Evolutionary conservation across 2,329 filamentous ascomycete species (phyloP).

Genomic region (Leptographium flavum): DNA sequence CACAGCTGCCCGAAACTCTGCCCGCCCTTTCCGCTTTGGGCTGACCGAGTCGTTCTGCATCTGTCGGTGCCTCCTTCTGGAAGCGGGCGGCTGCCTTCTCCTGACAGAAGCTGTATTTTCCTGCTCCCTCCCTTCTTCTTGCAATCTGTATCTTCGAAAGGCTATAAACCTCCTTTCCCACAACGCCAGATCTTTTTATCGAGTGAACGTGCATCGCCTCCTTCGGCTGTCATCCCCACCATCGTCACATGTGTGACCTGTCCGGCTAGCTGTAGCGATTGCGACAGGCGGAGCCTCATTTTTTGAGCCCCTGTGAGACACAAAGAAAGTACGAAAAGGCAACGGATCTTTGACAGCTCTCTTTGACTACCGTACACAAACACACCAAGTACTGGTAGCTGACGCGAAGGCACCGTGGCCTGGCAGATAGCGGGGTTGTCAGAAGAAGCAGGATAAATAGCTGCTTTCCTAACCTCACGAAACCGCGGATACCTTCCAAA

Average conservation of each 20-base stretch:
- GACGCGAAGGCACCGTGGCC: not conserved
- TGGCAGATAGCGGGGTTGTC: not conserved
- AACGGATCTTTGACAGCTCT: not conserved
- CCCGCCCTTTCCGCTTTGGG: conserved; percentile 9
- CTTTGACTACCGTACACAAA: not conserved
- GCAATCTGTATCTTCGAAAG: not conserved
- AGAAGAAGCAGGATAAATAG: not conserved
- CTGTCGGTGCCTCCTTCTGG: conserved; percentile 8
- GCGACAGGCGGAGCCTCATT: no score
- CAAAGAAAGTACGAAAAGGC: no score
- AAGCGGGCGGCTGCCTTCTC: not conserved
- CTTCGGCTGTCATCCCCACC: no score
- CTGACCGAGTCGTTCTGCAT: conserved; percentile 6
- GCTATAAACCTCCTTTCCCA: no score
- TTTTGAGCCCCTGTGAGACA: no score
- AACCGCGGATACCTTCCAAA: no score
- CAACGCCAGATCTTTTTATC: no score
- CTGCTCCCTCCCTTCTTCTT: not conserved
- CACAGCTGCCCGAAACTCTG: not conserved
- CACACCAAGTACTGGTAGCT: not conserved
- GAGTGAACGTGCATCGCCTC: no score
- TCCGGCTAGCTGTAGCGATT: no score
- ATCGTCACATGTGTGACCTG: no score
- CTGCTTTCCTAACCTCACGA: no score
- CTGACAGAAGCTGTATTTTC: not conserved